phyloP scores from a whole-genome alignment of 73 alveolate genomes.

The Stentor roeselii region DNA sequence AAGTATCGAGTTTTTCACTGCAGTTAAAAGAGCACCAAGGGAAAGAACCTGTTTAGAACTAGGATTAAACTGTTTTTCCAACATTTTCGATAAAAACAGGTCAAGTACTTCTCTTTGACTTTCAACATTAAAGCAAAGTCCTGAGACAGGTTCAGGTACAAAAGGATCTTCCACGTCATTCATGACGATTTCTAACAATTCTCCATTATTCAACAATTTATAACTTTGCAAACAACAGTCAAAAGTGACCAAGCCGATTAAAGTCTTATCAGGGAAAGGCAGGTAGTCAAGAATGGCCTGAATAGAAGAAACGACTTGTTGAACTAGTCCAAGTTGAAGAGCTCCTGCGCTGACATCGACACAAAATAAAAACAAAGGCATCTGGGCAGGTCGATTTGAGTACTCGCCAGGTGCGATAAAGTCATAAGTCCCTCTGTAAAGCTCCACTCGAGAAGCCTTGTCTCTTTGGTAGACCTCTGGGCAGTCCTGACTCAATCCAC shows the following conservation, averaged over 20 bases:
- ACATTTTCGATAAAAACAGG: not conserved
- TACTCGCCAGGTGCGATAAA: constrained; percentile 52
- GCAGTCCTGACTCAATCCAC: constrained; percentile 35
- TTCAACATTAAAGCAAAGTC: not conserved
- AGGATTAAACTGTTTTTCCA: not conserved
- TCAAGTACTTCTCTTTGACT: not conserved
- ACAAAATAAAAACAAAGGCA: constrained; percentile 41
- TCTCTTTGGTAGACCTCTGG: constrained; percentile 40
- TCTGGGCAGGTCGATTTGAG: not conserved
- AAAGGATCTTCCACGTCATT: constrained; percentile 57
- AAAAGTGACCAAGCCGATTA: constrained; percentile 45
- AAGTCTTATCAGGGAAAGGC: constrained; percentile 34
- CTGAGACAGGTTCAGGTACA: not conserved
- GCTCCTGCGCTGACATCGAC: constrained; percentile 45
- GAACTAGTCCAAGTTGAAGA: constrained; percentile 34
- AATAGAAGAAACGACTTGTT: constrained; percentile 31
- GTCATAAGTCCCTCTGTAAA: constrained; percentile 57
- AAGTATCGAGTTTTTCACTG: not conserved
- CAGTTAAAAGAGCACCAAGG: not conserved
- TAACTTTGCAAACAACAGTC: constrained; percentile 46
- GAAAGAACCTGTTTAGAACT: not conserved
- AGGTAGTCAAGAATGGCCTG: constrained; percentile 47
- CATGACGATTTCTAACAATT: constrained; percentile 30
- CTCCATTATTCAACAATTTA: constrained; percentile 33
- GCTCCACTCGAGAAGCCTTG: constrained; percentile 44